Percentiles rank a stretch among this genome's conserved stretches.
Evolutionary conservation across 2,329 filamentous ascomycete species (phyloP).

Genomic region (Cryphonectria parasitica): DNA sequence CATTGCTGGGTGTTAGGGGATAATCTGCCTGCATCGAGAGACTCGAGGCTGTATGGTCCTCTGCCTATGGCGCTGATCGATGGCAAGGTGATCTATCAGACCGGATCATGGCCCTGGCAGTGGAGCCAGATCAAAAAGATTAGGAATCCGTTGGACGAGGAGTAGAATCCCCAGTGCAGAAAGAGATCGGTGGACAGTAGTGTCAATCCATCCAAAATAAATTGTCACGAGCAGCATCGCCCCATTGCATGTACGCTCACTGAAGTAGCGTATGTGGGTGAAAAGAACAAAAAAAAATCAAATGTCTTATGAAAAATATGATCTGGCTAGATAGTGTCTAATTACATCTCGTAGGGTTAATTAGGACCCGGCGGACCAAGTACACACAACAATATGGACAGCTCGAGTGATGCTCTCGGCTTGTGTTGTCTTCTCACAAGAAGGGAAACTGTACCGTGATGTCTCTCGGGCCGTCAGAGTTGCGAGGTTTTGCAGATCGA

Average conservation of each 20-base stretch:
- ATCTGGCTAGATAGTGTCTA: conserved; percentile 31
- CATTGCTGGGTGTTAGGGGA: conserved; percentile 93
- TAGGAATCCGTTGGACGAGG: conserved; percentile 38
- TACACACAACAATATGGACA: conserved; percentile 5
- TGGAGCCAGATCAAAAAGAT: conserved; percentile 53
- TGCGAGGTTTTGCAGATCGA: conserved; percentile 19
- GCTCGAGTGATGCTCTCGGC: conserved; percentile 14
- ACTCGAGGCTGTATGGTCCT: conserved; percentile 86
- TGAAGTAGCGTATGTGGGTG: background rate
- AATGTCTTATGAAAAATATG: background rate
- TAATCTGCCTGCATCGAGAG: conserved; percentile 80
- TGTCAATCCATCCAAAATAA: background rate
- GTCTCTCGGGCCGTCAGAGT: conserved; percentile 10
- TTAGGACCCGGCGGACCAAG: conserved; percentile 9
- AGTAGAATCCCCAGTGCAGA: background rate
- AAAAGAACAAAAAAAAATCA: background rate
- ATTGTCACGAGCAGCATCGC: background rate
- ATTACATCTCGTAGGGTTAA: conserved; percentile 35
- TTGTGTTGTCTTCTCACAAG: conserved; percentile 18
- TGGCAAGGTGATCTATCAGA: conserved; percentile 75
- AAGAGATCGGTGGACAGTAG: background rate
- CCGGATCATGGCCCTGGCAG: conserved; percentile 49
- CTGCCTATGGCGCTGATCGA: conserved; percentile 82
- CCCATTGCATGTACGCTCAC: background rate
- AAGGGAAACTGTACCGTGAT: background rate